These are phyloP conservation scores for Boechera stricta DNA, from an alignment of 345 rosid genomes.

Conservation along the genomic window DNA sequence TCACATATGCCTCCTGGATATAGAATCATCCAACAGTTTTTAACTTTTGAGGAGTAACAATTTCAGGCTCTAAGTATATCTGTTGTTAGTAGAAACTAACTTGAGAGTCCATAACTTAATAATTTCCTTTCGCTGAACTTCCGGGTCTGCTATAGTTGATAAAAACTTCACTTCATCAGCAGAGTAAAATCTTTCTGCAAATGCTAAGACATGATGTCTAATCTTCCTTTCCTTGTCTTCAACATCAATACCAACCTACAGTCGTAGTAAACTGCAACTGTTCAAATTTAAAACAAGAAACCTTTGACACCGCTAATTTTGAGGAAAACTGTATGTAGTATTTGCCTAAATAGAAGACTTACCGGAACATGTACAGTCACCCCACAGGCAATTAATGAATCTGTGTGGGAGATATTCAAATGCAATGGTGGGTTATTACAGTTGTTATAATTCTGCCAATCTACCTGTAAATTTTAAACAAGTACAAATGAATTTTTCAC, in stretches of 20 bases:
- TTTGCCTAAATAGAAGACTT: constrained; percentile 32
- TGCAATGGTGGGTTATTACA: constrained; percentile 53
- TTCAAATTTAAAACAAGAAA: constrained; percentile 21
- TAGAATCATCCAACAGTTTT: constrained; percentile 27
- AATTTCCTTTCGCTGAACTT: constrained; percentile 65
- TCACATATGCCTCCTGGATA: constrained; percentile 83
- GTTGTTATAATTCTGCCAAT: constrained; percentile 55
- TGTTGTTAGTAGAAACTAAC: constrained; percentile 45
- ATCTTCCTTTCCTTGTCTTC: constrained; percentile 75
- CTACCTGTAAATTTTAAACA: constrained; percentile 54
- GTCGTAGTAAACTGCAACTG: constrained; percentile 20
- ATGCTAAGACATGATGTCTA: constrained; percentile 59
- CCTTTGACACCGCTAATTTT: not conserved
- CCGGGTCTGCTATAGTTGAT: constrained; percentile 63
- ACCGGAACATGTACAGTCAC: constrained; percentile 69
- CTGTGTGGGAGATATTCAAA: constrained; percentile 87
- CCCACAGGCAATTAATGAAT: constrained; percentile 85
- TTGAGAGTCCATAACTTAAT: constrained; percentile 90
- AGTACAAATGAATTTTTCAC: not conserved
- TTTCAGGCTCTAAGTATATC: not conserved
- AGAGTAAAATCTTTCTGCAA: constrained; percentile 68
- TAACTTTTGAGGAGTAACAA: not conserved
- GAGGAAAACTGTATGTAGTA: not conserved
- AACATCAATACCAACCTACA: constrained; percentile 87
- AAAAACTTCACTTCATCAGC: constrained; percentile 60